Evolutionary conservation across 768 basidiomycete species (phyloP), one percentile per base, ranked within the genome.

Genomic region (Tubosaeta brunneosetosa): DNA sequence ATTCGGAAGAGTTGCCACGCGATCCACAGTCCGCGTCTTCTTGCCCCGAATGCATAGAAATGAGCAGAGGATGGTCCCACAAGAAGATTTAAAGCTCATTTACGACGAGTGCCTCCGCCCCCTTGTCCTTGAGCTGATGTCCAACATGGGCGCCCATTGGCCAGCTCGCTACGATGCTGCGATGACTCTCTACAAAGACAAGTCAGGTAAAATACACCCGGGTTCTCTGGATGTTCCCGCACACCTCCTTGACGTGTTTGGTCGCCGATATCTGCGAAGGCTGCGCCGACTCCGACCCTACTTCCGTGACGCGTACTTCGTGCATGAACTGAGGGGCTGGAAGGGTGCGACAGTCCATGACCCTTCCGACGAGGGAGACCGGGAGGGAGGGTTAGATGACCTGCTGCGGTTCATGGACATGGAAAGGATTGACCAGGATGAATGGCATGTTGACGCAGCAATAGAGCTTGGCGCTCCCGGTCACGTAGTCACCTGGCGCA

Each of bases 271-370:
- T 11, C 6, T 49, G 26, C 16, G n/a, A 14, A 17, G 7, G 1
- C 13, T 38, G 1, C 5, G 22, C 19, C 4, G 3, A 4, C 22
- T 55, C 4, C 38, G 17, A 1, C 53, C 53, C 1, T 34, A 48
- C 8, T 55, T 55, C 42, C 19, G 3, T 0, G 52, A 60, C 19
- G 49, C 51, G 0, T 60, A 60, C 7, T 60, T 59, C 12, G 49
- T 14, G 1, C 57, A 60, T 27, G 57, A 60, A 17, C 25, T 60
- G 0, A 19, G 31, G 0, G 53, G 57, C 3, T 60, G 57, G 53
- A 60, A 60, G 6, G 57, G 14, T 0, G 52, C 41, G 0, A 59
- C 50, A 0, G 44, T 52, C 1, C 56, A 58, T n/a, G 26, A 57
- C 10, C 1, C 22, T 22, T 22, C 22, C 22, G 22, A 22, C 22